phyloP scores from a whole-genome alignment of 768 basidiomycete genomes.

The Tulasnella calospora region DNA sequence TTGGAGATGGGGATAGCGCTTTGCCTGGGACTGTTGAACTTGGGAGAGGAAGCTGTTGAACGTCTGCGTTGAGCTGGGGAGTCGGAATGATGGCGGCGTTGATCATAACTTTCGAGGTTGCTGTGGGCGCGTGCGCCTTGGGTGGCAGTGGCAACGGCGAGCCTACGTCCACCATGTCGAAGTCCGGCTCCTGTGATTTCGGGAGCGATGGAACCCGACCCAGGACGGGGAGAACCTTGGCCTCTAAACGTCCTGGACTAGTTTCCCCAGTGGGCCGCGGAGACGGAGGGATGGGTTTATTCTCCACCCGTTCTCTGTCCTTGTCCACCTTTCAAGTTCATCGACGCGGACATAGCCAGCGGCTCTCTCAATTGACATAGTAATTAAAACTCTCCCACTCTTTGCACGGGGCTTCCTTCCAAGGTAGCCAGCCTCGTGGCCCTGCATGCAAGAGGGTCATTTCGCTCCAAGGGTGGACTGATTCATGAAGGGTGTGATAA shows the following conservation, averaged over 20 bases:
- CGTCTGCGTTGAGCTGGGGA: background rate
- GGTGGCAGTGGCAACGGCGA: background rate
- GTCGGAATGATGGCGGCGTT: background rate
- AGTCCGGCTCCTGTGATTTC: background rate
- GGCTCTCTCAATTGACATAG: too few species aligned
- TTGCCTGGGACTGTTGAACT: background rate
- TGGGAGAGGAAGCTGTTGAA: background rate
- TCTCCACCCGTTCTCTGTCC: too few species aligned
- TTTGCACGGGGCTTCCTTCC: too few species aligned
- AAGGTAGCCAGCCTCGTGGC: too few species aligned
- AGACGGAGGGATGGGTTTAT: background rate
- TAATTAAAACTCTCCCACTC: too few species aligned
- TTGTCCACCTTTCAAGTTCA: too few species aligned
- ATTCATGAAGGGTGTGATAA: too few species aligned
- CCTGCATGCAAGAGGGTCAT: too few species aligned
- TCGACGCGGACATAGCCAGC: too few species aligned
- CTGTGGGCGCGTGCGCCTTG: background rate
- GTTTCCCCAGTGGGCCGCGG: background rate
- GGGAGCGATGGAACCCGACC: background rate
- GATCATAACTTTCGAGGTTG: background rate
- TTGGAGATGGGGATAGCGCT: constrained; percentile 6
- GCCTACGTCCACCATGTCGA: constrained; percentile 8
- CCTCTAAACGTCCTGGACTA: background rate
- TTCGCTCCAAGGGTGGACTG: too few species aligned
- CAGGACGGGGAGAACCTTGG: background rate